These are phyloP conservation scores for Aphanocladium album DNA, from an alignment of 2,329 filamentous ascomycete species.

Conservation along the genomic window DNA sequence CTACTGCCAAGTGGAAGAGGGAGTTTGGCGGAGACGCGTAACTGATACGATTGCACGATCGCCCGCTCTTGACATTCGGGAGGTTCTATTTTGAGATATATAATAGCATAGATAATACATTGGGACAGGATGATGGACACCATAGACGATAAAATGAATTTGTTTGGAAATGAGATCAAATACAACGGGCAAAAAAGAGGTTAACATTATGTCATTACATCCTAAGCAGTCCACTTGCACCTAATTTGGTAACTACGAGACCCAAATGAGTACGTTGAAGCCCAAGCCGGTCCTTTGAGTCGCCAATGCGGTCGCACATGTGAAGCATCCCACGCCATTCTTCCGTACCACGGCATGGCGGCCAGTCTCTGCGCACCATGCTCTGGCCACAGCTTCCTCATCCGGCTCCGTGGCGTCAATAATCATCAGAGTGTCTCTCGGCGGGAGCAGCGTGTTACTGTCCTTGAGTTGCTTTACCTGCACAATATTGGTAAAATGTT, in stretches of 20 bases:
- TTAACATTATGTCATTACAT: neutral
- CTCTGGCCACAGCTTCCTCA: neutral
- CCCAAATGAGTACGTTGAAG: too few relatives aligned
- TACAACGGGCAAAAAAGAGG: neutral
- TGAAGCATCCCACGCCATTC: neutral
- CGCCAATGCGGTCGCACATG: neutral
- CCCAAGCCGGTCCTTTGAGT: neutral
- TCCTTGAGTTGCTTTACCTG: neutral
- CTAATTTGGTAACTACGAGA: neutral
- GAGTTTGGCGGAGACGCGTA: constrained; percentile 24
- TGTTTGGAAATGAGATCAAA: neutral
- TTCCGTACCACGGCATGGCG: neutral
- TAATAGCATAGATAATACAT: neutral
- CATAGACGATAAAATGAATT: neutral
- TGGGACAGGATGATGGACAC: neutral
- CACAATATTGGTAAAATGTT: neutral
- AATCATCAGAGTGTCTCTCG: neutral
- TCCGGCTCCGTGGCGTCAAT: neutral
- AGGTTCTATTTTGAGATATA: neutral
- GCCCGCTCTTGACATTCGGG: too few relatives aligned
- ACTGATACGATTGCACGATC: neutral
- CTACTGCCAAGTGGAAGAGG: constrained; percentile 34
- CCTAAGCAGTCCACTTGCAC: neutral
- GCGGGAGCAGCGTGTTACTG: neutral
- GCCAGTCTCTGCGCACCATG: constrained; percentile 2